Evolutionary conservation across 768 basidiomycete genomes (phyloP), one percentile per base, ranked within the genome.

Genomic region (Phylloporus sp.): DNA sequence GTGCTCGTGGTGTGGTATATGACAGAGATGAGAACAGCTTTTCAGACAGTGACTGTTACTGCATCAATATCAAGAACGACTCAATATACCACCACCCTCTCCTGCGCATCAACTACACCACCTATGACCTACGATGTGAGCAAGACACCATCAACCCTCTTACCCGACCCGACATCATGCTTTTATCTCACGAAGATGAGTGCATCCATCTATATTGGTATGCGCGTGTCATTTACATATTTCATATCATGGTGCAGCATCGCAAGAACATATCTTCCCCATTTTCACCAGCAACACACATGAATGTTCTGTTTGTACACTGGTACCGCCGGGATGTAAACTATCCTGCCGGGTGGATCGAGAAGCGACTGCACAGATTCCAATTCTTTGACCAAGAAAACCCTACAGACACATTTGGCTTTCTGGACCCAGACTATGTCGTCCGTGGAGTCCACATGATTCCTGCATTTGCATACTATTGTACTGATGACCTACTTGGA

Each of bases 111-210:
- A 64, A 65, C 29, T 64, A 63, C 35, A 67, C 62, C 1, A 62
- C 62, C 1, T 66, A 66, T 24, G 49, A 65, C 40, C 24, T 63
- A 5, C 48, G 37, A 21, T 49, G 20, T 39, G 39, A 45, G 4
- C 69, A 74, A 48, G 72, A 77, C 49, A 55, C 61, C 0, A 56
- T 76, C 44, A 72, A 75, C 37, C 66, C 69, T 4, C 41, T 51
- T 3, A 59, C 56, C 2, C 59, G 68, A 3, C 24, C 62, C 4
- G 57, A 73, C 38, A 52, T 77, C 33, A 71, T 74, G 66, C 50
- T 71, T 7, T 52, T 63, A 0, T 46, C 64, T 1, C 51, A 55
- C 0, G 57, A 9, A 63, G 58, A 6, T 55, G 70, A 45, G 14
- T 2, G 13, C 0, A 31, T 26, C 5, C 69, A 75, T 29, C 70